Evolutionary conservation across 108 stramenopile species (phyloP).

Genomic region (Fragilaria crotonensis): DNA sequence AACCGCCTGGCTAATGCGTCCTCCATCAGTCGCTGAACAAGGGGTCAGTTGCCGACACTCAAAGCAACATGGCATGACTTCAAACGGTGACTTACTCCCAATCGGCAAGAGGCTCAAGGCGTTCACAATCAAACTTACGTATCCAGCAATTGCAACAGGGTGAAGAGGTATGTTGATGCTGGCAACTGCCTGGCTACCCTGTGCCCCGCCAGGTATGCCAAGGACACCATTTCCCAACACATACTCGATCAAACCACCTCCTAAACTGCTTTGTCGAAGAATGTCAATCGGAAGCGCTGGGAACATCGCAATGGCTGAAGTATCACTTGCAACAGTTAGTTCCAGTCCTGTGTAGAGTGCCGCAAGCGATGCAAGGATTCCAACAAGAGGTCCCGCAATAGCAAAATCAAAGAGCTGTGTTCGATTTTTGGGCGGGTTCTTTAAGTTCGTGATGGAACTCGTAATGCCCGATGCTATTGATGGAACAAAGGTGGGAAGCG

Average conservation of each 20-base stretch:
- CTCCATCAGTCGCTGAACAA: conserved; percentile 64
- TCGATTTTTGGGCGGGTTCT: conserved; percentile 58
- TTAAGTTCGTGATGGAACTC: conserved; percentile 62
- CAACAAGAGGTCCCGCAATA: conserved; percentile 60
- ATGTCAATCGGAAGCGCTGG: conserved; percentile 67
- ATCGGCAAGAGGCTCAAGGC: conserved; percentile 59
- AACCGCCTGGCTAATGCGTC: conserved; percentile 60
- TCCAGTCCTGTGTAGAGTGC: conserved; percentile 46
- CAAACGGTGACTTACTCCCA: conserved; percentile 67
- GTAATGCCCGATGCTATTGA: conserved; percentile 70
- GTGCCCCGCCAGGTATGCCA: conserved; percentile 60
- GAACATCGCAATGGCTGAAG: conserved; percentile 30
- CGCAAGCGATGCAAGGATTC: conserved; percentile 52
- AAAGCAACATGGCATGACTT: no score
- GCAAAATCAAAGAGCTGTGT: conserved; percentile 72
- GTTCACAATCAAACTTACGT: conserved; percentile 66
- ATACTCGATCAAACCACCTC: conserved; percentile 63
- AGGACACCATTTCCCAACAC: conserved; percentile 58
- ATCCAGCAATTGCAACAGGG: conserved; percentile 78
- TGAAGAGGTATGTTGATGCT: conserved; percentile 63
- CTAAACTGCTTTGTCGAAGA: conserved; percentile 67
- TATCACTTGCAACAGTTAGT: conserved; percentile 48
- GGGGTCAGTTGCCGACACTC: no score
- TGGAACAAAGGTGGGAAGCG: conserved; percentile 73
- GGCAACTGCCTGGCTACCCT: conserved; percentile 38